Evolutionary conservation across 257 asterid species (phyloP).

Genomic region (Linaria vulgaris): DNA sequence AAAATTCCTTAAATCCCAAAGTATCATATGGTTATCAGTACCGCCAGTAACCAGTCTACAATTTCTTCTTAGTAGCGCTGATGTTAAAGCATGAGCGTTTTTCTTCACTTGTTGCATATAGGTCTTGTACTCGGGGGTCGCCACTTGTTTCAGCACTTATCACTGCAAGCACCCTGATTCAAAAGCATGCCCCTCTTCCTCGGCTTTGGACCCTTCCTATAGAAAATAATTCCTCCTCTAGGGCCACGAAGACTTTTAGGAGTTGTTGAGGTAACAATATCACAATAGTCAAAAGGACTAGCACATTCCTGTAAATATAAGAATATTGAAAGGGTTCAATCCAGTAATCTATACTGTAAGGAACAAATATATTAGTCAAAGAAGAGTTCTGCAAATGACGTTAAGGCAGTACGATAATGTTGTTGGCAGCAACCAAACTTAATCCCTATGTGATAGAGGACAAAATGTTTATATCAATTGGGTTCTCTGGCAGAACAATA

Average conservation of each 20-base stretch:
- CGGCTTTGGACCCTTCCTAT: slow-evolving; percentile 76
- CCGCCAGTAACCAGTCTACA: slow-evolving; percentile 85
- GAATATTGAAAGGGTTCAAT: slow-evolving; percentile 13
- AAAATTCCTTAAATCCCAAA: slow-evolving; percentile 85
- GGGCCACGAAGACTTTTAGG: slow-evolving; percentile 98
- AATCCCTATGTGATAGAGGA: too few relatives aligned
- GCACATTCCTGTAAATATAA: slow-evolving; percentile 61
- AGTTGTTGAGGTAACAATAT: slow-evolving; percentile 90
- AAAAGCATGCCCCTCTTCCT: slow-evolving; percentile 66
- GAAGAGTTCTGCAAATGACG: too few relatives aligned
- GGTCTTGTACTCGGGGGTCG: slow-evolving; percentile 74
- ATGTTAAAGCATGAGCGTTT: slow-evolving; percentile 74
- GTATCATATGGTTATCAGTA: slow-evolving; percentile 82
- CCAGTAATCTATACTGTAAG: not conserved
- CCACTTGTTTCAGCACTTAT: slow-evolving; percentile 82
- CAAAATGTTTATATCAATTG: too few relatives aligned
- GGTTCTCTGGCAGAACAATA: too few relatives aligned
- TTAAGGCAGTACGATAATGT: too few relatives aligned
- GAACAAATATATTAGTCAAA: not conserved
- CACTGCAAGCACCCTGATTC: slow-evolving; percentile 71
- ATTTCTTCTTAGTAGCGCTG: slow-evolving; percentile 59
- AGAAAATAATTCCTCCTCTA: slow-evolving; percentile 89
- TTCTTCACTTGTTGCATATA: slow-evolving; percentile 92
- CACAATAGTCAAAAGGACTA: slow-evolving; percentile 86
- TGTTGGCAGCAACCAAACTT: too few relatives aligned